Evolutionary conservation across 345 rosid genomes (phyloP), one percentile per base, ranked within the genome.

Genomic region (sweet orange (Citrus sinensis)): DNA sequence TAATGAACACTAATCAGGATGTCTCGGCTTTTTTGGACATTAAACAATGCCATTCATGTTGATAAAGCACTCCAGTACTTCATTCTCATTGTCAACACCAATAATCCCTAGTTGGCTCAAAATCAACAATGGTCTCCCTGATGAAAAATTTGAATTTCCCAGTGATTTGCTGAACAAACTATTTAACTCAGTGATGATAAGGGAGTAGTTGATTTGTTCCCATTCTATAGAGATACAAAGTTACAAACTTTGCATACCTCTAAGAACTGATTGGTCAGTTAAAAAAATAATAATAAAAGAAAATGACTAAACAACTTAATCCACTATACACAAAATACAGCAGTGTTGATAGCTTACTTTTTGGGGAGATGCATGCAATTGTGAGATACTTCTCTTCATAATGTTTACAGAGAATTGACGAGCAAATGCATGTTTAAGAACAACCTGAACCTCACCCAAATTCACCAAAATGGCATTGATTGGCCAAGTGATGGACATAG

Each of bases 341-440:
- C 27, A 76, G 66, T 25, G 14, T 73, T 3, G 62, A 22, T 7
- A 29, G 7, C 10, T 61, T 4, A 63, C 80, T 6, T 19, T 7
- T 14, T 46, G 30, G 17, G 79, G 80, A 27, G 77, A 76, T 39
- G 60, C 73, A 39, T 70, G 76, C 65, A 55, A 79, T 34, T 76
- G 20, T 54, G 72, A 79, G 25, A 40, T 80, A 65, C 69, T 76
- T 16, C n/a, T 64, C 10, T 76, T 76, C 16, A 58, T 64, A 39
- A 42, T 65, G 67, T 71, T 81, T 20, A 63, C 67, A 25, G 73
- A 51, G 29, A 76, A 54, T 30, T 75, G 82, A n/a, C 63, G 49
- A 29, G 62, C 66, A 2, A 37, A 75, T 16, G 9, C 37, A 25
- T 62, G 77, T 74, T 27, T 29, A 42, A 62, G 49, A 39, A 62